Percentiles rank a stretch among this genome's conserved stretches.
Conservation (phyloP, 805 yeast genomes). For the Grigorovia yakushimaensis region DNA sequence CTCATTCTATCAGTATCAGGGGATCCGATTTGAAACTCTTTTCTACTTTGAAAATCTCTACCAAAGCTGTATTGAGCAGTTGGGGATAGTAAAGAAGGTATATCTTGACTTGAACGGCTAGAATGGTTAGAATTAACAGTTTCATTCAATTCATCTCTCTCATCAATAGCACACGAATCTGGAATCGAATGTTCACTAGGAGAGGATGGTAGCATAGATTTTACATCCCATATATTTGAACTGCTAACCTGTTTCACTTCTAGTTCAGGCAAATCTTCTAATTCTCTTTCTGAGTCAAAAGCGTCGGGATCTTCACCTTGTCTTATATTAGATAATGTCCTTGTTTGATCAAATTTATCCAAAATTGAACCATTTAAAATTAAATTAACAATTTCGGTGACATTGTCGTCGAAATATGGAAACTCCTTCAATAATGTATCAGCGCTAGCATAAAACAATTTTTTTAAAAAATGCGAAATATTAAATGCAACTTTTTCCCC, state of each 20-base stretch:
- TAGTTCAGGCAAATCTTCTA: not conserved
- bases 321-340: conserved; percentile 1
- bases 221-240: conserved; percentile 1
- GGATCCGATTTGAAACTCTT: not conserved
- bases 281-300: not conserved
- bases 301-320: not conserved
- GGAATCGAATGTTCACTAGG: not conserved
- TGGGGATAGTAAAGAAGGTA: not conserved
- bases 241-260: not conserved
- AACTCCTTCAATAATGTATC: conserved; percentile 14
- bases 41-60: not conserved
- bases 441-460: conserved; percentile 12
- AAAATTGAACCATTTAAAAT: conserved; percentile 12
- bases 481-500: conserved; percentile 11
- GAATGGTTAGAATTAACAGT: not conserved
- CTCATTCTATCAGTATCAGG: conserved; percentile 4
- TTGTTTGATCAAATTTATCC: conserved; percentile 7
- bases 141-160: not conserved
- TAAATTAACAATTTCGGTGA: conserved; percentile 12
- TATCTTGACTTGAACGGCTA: not conserved
- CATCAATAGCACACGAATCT: not conserved
- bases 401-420: conserved; percentile 13
- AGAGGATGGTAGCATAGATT: conserved; percentile 1
- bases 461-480: conserved; percentile 21
- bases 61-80: conserved; percentile 1